These are phyloP conservation scores for Aureobasidium mangrovei DNA, from an alignment of 2,329 filamentous ascomycete species.

Conservation along the genomic window DNA sequence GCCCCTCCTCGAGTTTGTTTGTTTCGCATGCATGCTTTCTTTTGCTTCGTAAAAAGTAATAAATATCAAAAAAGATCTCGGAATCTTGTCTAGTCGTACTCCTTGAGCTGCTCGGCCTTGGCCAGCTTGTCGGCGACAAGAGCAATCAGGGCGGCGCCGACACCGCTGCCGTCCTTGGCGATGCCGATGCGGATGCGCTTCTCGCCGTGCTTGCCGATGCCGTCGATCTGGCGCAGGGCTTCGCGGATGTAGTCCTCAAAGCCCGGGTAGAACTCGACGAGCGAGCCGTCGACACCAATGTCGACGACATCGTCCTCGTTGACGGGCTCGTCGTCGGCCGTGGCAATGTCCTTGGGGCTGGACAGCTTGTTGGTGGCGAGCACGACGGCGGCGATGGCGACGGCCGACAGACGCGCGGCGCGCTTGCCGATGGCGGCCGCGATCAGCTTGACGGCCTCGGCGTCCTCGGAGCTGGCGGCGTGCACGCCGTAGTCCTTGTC, in stretches of 20 bases:
- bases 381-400: slow-evolving; percentile 77
- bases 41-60: not conserved
- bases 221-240: slow-evolving; percentile 64
- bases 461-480: slow-evolving; percentile 71
- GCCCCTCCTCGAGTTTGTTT: not conserved
- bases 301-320: slow-evolving; percentile 65
- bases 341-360: slow-evolving; percentile 27
- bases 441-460: slow-evolving; percentile 76
- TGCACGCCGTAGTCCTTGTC: slow-evolving; percentile 68
- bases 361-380: slow-evolving; percentile 67
- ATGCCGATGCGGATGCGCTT: slow-evolving; percentile 88
- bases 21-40: not conserved
- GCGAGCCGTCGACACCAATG: slow-evolving; percentile 85
- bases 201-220: slow-evolving; percentile 69
- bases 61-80: not conserved
- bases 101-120: slow-evolving; percentile 19
- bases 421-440: slow-evolving; percentile 78
- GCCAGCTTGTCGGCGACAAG: slow-evolving; percentile 63
- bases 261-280: slow-evolving; percentile 92
- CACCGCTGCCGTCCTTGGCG: slow-evolving; percentile 90
- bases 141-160: slow-evolving; percentile 92
- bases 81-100: not conserved
- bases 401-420: slow-evolving; percentile 77
- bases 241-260: slow-evolving; percentile 86
- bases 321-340: slow-evolving; percentile 23